Base-by-base conservation (phyloP, 768 basidiomycete genomes). In the Boletales sp. region DNA sequence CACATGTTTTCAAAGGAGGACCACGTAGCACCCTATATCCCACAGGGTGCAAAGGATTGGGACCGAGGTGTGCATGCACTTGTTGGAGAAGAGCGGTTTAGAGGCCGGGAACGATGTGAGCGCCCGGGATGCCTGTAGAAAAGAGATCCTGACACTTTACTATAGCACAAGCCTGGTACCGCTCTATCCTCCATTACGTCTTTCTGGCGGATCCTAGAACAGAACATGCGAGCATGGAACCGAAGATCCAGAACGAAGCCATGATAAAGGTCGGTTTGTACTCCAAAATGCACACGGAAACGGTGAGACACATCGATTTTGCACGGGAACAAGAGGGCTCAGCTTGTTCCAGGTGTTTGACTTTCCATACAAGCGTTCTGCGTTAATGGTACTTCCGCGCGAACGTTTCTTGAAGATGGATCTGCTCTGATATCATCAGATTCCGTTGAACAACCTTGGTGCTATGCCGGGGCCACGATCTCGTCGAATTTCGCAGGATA, bases 161-260 rank as follows among this genome's bases (percentile, higher is more conserved):
- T 15, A 39, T 30, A 62, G 61, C 62, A 14, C 56, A 49, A 55
- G 35, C 44, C 8, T 56, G 53, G 61, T 43, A 60, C 40, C 50
- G 65, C 10, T 54, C 70, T 11, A 55, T 77, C 40, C 60, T 65
- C 15, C 78, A 79, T 54, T 73, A 69, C 50, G 55, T 68, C 35
- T 77, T 79, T 61, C 67, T 78, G 7, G 63, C 63, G 0, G 78
- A 79, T 25, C 65, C 72, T 2, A 65, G 78, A 37, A 73, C 75
- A 1, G 57, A 69, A 17, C 61, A 69, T 37, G 69, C 76, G 31
- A 57, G 74, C 32, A 74, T 72, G 31, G 77, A 79, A 53, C 77
- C 77, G 0, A 70, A 62, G 48, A 60, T 62, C 4, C 56, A 62
- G 3, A 77, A 59, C 61, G 56, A 45, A 17, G 56, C 44, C 17